Conservation (phyloP, 495 filamentous ascomycete genomes). For the Neurospora sp. region DNA sequence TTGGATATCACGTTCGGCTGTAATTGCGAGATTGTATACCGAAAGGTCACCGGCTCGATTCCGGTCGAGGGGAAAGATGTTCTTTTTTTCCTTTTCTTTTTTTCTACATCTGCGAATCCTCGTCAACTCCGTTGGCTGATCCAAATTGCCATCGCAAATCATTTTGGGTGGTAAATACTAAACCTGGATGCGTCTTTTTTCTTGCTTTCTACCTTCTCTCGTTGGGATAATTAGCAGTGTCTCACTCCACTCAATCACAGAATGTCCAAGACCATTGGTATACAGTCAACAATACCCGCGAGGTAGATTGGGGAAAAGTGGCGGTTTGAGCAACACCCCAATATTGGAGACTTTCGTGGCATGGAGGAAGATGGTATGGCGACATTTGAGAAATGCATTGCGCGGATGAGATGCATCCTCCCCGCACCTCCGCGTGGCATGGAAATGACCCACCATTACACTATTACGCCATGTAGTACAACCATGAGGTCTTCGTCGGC, state of each 20-base stretch:
- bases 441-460: neutral
- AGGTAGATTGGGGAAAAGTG: neutral
- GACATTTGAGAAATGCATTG: neutral
- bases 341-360: neutral
- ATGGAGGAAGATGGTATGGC: neutral
- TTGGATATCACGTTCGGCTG: neutral
- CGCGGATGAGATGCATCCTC: neutral
- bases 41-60: neutral
- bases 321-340: neutral
- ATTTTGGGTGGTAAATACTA: neutral
- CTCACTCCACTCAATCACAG: neutral
- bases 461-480: neutral
- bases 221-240: neutral
- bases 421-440: neutral
- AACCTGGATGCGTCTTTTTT: neutral
- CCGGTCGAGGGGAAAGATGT: neutral
- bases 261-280: neutral
- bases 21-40: neutral
- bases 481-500: neutral
- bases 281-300: neutral
- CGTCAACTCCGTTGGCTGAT: neutral
- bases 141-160: neutral
- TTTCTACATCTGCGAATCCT: neutral
- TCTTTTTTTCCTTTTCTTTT: neutral
- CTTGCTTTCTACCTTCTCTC: neutral